These are phyloP conservation scores for Starmerella powellii DNA, from an alignment of 805 yeast species.

Conservation along the genomic window DNA sequence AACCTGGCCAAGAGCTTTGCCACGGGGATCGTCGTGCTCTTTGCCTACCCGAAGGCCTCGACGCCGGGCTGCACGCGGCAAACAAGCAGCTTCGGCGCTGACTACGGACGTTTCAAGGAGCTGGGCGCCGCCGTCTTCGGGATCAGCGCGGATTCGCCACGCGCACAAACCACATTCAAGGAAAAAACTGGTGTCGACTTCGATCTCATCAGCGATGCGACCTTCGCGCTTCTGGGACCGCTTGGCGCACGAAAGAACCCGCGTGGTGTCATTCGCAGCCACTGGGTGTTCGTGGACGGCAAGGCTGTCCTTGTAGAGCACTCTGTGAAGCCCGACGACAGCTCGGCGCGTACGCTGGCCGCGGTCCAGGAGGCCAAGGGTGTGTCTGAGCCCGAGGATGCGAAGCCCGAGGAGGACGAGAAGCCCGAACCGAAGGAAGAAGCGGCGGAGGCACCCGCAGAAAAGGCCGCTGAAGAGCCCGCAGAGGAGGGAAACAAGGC, in stretches of 20 bases:
- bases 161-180: constrained; percentile 65
- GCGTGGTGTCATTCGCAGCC: constrained; percentile 72
- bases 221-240: constrained; percentile 50
- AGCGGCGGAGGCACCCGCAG: not conserved
- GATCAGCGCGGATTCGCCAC: constrained; percentile 67
- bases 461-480: not conserved
- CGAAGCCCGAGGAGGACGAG: not conserved
- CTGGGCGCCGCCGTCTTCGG: constrained; percentile 57
- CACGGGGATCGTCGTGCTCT: constrained; percentile 39
- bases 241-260: constrained; percentile 80
- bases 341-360: constrained; percentile 26
- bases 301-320: constrained; percentile 43
- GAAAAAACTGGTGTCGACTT: constrained; percentile 62
- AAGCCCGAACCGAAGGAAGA: not conserved
- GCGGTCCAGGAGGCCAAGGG: constrained; percentile 13
- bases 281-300: constrained; percentile 80
- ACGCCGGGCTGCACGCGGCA: constrained; percentile 97
- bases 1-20: constrained; percentile 33
- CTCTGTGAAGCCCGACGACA: constrained; percentile 37
- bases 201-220: constrained; percentile 65
- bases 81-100: constrained; percentile 75
- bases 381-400: not conserved
- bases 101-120: constrained; percentile 41
- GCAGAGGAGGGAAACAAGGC: not conserved
- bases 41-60: constrained; percentile 75